Evolutionary conservation across 148 eudicot genomes (phyloP).

Genomic region (Chenopodium quinoa): DNA sequence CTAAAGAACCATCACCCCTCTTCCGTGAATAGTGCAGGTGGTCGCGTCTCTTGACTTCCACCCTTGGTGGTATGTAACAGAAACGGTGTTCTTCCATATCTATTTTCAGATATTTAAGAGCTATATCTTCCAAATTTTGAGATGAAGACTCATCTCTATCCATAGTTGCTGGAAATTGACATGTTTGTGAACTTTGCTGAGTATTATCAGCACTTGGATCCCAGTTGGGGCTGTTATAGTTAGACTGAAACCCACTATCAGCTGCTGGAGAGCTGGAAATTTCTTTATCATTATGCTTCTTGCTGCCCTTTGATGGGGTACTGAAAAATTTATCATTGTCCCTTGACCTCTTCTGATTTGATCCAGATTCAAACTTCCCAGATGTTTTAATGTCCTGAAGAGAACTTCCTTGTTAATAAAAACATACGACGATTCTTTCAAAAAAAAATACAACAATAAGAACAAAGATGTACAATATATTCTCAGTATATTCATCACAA

Average conservation of each 20-base stretch:
- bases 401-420: background rate
- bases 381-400: conserved; percentile 38
- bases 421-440: background rate
- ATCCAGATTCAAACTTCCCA: conserved; percentile 25
- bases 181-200: conserved; percentile 11
- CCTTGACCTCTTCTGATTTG: conserved; percentile 40
- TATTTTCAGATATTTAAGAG: conserved; percentile 46
- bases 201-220: background rate
- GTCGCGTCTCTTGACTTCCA: conserved; percentile 45
- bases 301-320: conserved; percentile 17
- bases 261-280: conserved; percentile 16
- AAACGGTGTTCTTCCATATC: conserved; percentile 82
- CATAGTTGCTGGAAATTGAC: background rate
- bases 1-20: conserved; percentile 48
- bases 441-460: too few species aligned
- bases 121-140: conserved; percentile 30
- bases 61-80: conserved; percentile 76
- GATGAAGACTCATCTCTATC: conserved; percentile 18
- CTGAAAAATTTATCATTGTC: conserved; percentile 13
- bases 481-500: background rate
- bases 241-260: conserved; percentile 15
- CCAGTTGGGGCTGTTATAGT: conserved; percentile 1
- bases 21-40: conserved; percentile 59
- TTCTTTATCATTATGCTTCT: conserved; percentile 26
- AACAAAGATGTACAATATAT: background rate